phyloP scores from a whole-genome alignment of 495 filamentous ascomycete genomes.

The Aspergillus egyptiacus region DNA sequence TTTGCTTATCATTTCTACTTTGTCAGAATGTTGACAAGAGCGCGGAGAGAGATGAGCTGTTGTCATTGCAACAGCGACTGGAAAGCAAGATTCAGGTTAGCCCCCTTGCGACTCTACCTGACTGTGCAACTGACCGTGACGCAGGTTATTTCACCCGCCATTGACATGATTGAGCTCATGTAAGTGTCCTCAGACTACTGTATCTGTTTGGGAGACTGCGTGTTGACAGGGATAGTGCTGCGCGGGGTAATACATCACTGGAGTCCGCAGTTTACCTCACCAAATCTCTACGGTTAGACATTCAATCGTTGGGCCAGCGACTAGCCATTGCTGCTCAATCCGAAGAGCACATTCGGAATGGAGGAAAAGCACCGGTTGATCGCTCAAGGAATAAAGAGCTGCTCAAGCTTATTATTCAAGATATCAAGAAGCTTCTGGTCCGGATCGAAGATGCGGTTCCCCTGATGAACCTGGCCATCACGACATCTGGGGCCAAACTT shows the following conservation, averaged over 20 bases:
- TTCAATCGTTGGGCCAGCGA: conserved; percentile 75
- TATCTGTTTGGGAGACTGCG: neutral
- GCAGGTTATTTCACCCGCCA: conserved; percentile 83
- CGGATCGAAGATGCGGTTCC: conserved; percentile 92
- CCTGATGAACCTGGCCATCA: conserved; percentile 89
- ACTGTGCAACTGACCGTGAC: neutral
- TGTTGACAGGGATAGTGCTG: conserved; percentile 50
- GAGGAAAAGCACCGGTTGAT: conserved; percentile 43
- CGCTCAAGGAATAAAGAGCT: conserved; percentile 50
- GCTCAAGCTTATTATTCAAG: conserved; percentile 62
- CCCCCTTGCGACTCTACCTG: neutral
- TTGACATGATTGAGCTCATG: conserved; percentile 93
- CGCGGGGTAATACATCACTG: conserved; percentile 89
- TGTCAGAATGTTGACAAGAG: conserved; percentile 57
- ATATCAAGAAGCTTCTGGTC: conserved; percentile 67
- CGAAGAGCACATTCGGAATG: conserved; percentile 52
- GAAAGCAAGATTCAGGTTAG: conserved; percentile 79
- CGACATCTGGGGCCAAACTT: conserved; percentile 83
- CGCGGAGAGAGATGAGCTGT: conserved; percentile 63
- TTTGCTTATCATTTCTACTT: conserved; percentile 13
- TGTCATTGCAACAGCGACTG: conserved; percentile 64
- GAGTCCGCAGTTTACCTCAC: conserved; percentile 85
- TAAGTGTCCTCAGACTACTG: conserved; percentile 29
- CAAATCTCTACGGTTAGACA: conserved; percentile 80
- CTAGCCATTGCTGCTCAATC: conserved; percentile 63